Evolutionary conservation across 2,329 filamentous ascomycete genomes (phyloP).

Genomic region (Thermothelomyces thermophilus): DNA sequence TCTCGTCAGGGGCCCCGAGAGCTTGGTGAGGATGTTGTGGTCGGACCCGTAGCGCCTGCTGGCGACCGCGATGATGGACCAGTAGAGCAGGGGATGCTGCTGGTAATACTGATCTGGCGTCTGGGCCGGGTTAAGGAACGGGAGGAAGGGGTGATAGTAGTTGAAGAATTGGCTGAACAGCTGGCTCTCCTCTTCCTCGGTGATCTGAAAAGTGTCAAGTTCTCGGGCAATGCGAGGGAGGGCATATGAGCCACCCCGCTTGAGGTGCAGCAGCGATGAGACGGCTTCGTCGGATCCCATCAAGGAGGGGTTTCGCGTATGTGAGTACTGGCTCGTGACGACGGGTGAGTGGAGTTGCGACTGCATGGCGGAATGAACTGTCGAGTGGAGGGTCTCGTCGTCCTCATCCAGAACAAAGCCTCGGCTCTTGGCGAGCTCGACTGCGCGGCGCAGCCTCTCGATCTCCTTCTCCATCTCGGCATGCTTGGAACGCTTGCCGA

Average conservation of each 20-base stretch:
- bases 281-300: conserved; percentile 65
- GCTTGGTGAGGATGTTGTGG: conserved; percentile 56
- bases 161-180: conserved; percentile 71
- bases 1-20: conserved; percentile 62
- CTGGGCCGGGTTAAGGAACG: conserved; percentile 62
- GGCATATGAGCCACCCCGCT: conserved; percentile 57
- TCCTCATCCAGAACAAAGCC: conserved; percentile 53
- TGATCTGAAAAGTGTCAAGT: conserved; percentile 57
- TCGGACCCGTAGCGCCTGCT: conserved; percentile 62
- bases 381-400: conserved; percentile 35
- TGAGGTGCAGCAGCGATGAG: conserved; percentile 59
- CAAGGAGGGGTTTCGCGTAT: conserved; percentile 55
- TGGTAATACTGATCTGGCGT: conserved; percentile 68
- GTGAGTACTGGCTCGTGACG: conserved; percentile 50
- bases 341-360: conserved; percentile 54
- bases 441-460: conserved; percentile 56
- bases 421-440: conserved; percentile 53
- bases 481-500: conserved; percentile 73
- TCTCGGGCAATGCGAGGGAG: conserved; percentile 54
- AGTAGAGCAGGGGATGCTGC: conserved; percentile 77
- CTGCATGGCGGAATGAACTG: conserved; percentile 30
- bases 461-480: conserved; percentile 84
- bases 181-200: conserved; percentile 54
- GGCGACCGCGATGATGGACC: conserved; percentile 72
- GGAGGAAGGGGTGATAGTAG: conserved; percentile 70